These are phyloP conservation scores for Castanopsis chinensis DNA, from an alignment of 306 rosid genomes.

Conservation along the genomic window DNA sequence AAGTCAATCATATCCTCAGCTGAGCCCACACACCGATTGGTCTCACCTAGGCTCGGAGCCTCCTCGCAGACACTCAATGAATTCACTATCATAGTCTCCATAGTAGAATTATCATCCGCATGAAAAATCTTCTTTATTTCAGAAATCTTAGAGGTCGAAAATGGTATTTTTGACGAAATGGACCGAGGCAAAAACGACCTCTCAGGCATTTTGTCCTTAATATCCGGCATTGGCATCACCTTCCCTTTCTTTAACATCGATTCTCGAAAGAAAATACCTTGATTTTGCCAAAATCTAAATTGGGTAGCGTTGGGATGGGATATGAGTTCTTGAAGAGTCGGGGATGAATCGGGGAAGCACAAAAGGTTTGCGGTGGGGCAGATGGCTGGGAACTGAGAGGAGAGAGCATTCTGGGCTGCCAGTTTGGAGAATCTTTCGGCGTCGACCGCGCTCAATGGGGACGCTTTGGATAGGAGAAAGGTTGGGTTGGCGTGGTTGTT, in stretches of 20 bases:
- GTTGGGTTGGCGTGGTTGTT: too few relatives aligned
- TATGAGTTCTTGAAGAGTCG: slow-evolving; percentile 62
- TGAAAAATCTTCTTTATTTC: slow-evolving; percentile 62
- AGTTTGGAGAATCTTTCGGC: slow-evolving; percentile 62
- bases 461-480: too few relatives aligned
- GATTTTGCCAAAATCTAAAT: too few relatives aligned
- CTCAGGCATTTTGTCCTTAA: slow-evolving; percentile 74
- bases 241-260: slow-evolving; percentile 66
- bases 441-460: too few relatives aligned
- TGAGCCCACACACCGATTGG: slow-evolving; percentile 82
- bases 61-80: slow-evolving; percentile 76
- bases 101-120: slow-evolving; percentile 70
- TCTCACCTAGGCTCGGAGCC: slow-evolving; percentile 63
- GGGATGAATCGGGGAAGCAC: slow-evolving; percentile 56
- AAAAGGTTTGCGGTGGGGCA: slow-evolving; percentile 81
- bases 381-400: slow-evolving; percentile 65
- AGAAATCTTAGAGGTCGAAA: slow-evolving; percentile 54
- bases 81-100: slow-evolving; percentile 67
- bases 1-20: slow-evolving; percentile 43
- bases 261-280: slow-evolving; percentile 87
- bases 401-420: slow-evolving; percentile 46
- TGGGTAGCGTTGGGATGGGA: too few relatives aligned
- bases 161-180: slow-evolving; percentile 69
- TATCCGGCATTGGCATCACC: slow-evolving; percentile 85
- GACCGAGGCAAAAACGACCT: slow-evolving; percentile 91